Base-by-base conservation (phyloP, 2,329 filamentous ascomycete genomes). In the Nannizzia gypsea region DNA sequence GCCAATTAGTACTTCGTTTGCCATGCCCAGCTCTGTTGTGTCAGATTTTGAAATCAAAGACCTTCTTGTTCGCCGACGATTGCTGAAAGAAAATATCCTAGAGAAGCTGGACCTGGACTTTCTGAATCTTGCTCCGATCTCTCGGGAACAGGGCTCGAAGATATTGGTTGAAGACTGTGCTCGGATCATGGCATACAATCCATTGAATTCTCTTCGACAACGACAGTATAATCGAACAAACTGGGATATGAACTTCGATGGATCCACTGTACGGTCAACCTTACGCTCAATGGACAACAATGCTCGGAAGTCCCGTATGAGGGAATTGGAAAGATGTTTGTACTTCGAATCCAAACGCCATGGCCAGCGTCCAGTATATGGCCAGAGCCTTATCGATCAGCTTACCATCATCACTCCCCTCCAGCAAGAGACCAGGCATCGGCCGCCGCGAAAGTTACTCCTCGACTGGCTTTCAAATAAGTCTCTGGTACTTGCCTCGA, bases 1-100 rank as follows among this genome's bases (percentile, higher is more conserved):
- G 15, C 91, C 90, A 0, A 97, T 99, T 67, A 93, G 95, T 74
- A 99, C 92, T 0, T 97, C 93, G 0, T 95, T 96, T 72, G 89
- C 90, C 2, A 95, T 97, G 87, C 80, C 83, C 26, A 87, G 81
- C 64, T 95, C 91, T 2, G 85, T 90, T 2, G 78, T 85, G 6
- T 83, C 87, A 1, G 83, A 87, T 38, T 97, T 86, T 67, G 85
- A 87, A 66, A 78, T 83, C 58, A 88, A 86, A 34, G 88, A 95
- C 63, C 75, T 83, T 1, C 77, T 89, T 26, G 76, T 97, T 48
- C 82, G 87, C 20, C 80, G 80, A 57, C 81, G 81, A 15, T 72
- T 95, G 5, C 74, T 89, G n/a, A 77, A 80, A 20, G 74, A 82
- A 38, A 77, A 83, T 54, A 80, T 81, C 0, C 85, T 88, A 74